These are phyloP conservation scores for Aegle marmelos DNA, from an alignment of 345 rosid genomes.

Conservation along the genomic window DNA sequence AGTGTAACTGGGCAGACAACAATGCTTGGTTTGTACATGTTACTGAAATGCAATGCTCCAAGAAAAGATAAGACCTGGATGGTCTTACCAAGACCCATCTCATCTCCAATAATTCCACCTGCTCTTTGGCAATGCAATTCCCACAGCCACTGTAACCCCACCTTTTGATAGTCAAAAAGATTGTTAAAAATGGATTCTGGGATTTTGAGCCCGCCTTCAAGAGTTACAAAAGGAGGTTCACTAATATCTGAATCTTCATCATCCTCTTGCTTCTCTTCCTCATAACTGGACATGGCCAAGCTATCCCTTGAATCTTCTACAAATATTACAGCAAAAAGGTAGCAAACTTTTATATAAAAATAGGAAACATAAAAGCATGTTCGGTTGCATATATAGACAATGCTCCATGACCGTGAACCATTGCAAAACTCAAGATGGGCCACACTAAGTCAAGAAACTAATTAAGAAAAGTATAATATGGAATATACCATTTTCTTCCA, in stretches of 20 bases:
- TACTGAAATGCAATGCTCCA: constrained; percentile 89
- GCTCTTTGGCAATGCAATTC: constrained; percentile 98
- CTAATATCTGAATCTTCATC: constrained; percentile 40
- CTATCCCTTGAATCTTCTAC: constrained; percentile 41
- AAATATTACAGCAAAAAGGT: constrained; percentile 17
- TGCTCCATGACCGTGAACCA: not conserved
- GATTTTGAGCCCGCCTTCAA: constrained; percentile 86
- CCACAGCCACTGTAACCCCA: constrained; percentile 99
- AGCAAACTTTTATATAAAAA: too few species aligned
- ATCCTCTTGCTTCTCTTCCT: constrained; percentile 60
- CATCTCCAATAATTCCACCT: constrained; percentile 99
- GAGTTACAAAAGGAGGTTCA: constrained; percentile 47
- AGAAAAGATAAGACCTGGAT: constrained; percentile 91
- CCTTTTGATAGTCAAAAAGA: constrained; percentile 95
- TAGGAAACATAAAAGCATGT: too few species aligned
- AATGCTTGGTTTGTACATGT: constrained; percentile 91
- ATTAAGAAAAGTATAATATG: constrained; percentile 11
- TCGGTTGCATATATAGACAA: not conserved
- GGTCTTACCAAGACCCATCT: constrained; percentile 99
- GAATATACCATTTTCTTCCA: constrained; percentile 54
- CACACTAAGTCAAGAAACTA: not conserved
- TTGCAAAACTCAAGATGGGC: not conserved
- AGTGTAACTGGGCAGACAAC: constrained; percentile 94
- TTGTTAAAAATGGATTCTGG: constrained; percentile 63
- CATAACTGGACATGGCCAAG: constrained; percentile 41